Base-by-base conservation (phyloP, 2,329 filamentous ascomycete species). In the Ceratocystiopsis minuta region DNA sequence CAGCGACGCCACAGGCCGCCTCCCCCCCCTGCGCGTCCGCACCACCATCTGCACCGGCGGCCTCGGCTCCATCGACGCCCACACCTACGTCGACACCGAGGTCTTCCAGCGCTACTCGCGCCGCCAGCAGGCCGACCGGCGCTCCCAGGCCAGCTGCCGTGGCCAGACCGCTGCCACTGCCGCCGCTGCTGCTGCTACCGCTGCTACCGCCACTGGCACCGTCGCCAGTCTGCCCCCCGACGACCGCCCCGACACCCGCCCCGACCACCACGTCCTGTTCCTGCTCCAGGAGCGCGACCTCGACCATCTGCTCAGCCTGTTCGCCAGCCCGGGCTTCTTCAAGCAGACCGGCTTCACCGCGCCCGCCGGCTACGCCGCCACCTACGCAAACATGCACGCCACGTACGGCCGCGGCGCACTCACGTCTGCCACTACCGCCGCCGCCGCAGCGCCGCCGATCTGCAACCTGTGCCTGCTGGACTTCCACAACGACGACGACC, bases 181-280 rank as follows among this genome's bases (percentile, higher is more conserved):
- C 7, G n/a, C n/a, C 6, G 24, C 24, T 10, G 24, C 24, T 10
- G 24, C 24, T 10, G 24, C 24, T 10, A 10, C 4, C 24, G 24
- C 5, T 28, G 24, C 24, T 10, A 28, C 24, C 24, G 4, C 24
- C 7, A n/a, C n/a, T n/a, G n/a, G n/a, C n/a, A n/a, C n/a, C n/a
- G n/a, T n/a, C n/a, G 15, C 20, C 24, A 31, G 24, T 31, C 24
- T 6, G 6, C 24, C 6, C 24, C 24, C 24, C 24, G 13, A 33
- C 24, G 5, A 6, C 2, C 7, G 6, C 24, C 24, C 5, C 9
- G 24, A 28, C 24, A 28, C 24, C 4, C 7, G 5, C 24, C 24
- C 15, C 16, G 41, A 42, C 17, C 44, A 44, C 14, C 39, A 41
- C 3, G 37, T 45, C 28, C 45, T 46, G 28, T 49, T 49, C 34